phyloP scores from a whole-genome alignment of 208 protist species.

The Trypanosomatidae sp. region DNA sequence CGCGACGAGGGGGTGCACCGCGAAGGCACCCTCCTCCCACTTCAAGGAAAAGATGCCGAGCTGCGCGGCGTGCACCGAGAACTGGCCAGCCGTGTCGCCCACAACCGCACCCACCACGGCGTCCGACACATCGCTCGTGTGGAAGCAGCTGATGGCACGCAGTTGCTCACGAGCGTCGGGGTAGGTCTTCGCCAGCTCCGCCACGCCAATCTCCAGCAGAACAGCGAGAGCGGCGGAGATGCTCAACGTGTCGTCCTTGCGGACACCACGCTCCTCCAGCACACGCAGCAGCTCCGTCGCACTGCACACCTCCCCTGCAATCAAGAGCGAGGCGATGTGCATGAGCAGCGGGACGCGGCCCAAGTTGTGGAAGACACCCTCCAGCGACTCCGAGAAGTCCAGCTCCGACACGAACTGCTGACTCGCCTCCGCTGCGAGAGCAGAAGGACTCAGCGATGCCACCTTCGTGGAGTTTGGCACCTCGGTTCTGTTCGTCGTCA shows the following conservation, averaged over 20 bases:
- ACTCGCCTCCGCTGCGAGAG: conserved; percentile 35
- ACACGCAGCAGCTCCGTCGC: conserved; percentile 20
- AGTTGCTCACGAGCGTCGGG: conserved; percentile 41
- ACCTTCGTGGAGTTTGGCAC: conserved; percentile 21
- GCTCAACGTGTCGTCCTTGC: conserved; percentile 48
- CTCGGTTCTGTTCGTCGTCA: conserved; percentile 51
- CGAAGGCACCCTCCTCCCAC: conserved; percentile 67
- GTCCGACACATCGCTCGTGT: conserved; percentile 59
- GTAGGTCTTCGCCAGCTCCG: conserved; percentile 33
- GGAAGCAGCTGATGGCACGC: conserved; percentile 53
- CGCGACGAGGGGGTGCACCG: conserved; percentile 61
- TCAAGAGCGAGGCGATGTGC: conserved; percentile 46
- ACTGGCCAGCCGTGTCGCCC: conserved; percentile 38
- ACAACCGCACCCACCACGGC: conserved; percentile 44
- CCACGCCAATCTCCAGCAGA: conserved; percentile 50
- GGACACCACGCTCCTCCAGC: conserved; percentile 32
- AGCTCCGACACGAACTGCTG: conserved; percentile 41
- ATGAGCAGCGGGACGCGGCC: conserved; percentile 75
- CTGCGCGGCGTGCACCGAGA: conserved; percentile 36
- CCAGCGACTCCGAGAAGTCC: conserved; percentile 19
- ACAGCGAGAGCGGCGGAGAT: conserved; percentile 50
- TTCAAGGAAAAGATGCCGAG: conserved; percentile 65
- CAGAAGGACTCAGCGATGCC: conserved; percentile 28
- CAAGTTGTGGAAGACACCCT: conserved; percentile 34
- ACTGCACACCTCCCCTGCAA: conserved; percentile 35